Evolutionary conservation across 805 yeast species (phyloP).

Genomic region (Wickerhamomyces silvicola): DNA sequence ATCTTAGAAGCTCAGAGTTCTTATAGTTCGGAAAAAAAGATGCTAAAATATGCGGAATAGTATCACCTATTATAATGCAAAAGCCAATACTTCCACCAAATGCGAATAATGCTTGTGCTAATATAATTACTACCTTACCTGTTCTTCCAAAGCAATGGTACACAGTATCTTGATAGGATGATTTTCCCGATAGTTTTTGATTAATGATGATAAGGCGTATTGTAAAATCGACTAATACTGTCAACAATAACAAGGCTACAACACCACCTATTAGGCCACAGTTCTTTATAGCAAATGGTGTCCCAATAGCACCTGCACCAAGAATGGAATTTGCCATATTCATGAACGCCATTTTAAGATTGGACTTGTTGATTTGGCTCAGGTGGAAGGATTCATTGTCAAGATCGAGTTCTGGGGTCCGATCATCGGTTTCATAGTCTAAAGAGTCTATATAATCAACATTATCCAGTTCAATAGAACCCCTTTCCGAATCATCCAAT

Average conservation of each 20-base stretch:
- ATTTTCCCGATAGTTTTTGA: conserved; percentile 68
- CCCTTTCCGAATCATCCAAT: not conserved
- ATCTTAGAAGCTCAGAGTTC: conserved; percentile 33
- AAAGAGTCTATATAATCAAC: conserved; percentile 19
- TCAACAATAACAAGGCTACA: conserved; percentile 49
- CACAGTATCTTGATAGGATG: conserved; percentile 82
- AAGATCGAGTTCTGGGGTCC: conserved; percentile 1
- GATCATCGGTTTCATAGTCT: conserved; percentile 13
- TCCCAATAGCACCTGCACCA: conserved; percentile 95
- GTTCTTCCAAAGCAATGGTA: conserved; percentile 66
- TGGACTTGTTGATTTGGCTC: conserved; percentile 34
- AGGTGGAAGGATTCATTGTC: conserved; percentile 1
- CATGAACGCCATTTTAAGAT: conserved; percentile 85
- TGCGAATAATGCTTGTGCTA: conserved; percentile 84
- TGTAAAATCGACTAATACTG: conserved; percentile 85
- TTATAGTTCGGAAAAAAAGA: conserved; percentile 48
- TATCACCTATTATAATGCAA: conserved; percentile 91
- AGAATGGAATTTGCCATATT: conserved; percentile 93
- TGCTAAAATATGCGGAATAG: conserved; percentile 82
- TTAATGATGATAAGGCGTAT: conserved; percentile 72
- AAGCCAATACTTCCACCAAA: conserved; percentile 93
- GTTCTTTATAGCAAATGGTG: conserved; percentile 80
- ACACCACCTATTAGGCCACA: conserved; percentile 76
- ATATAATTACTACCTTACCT: conserved; percentile 62
- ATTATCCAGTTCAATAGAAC: conserved; percentile 15